A percentile compares a stretch with the other conserved stretches of the same genome.
These are phyloP conservation scores for Aspergillus ruber DNA, from an alignment of 2,329 filamentous ascomycete genomes.

Conservation along the genomic window DNA sequence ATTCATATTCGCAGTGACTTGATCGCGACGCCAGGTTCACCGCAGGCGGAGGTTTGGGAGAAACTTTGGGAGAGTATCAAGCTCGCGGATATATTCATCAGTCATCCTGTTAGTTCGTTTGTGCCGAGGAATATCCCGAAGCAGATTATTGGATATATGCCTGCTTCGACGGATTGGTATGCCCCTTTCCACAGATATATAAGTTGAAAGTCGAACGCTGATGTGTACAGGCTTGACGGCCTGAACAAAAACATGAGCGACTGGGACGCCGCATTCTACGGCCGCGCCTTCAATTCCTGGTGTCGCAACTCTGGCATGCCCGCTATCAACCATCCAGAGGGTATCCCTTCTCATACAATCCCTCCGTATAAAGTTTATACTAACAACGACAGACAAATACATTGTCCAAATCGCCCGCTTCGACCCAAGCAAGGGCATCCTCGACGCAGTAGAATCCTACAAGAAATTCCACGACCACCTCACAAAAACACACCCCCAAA, in stretches of 20 bases:
- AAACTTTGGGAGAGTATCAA: constrained; percentile 69
- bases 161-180: constrained; percentile 73
- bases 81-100: constrained; percentile 70
- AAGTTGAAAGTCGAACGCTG: background rate
- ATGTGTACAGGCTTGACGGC: constrained; percentile 57
- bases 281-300: constrained; percentile 63
- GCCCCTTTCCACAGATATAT: constrained; percentile 11
- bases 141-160: constrained; percentile 66
- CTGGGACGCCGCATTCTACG: constrained; percentile 68
- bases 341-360: constrained; percentile 9
- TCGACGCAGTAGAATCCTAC: constrained; percentile 69
- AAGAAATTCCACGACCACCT: constrained; percentile 62
- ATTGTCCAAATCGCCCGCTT: constrained; percentile 77
- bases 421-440: constrained; percentile 76
- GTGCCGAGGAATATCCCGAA: constrained; percentile 62
- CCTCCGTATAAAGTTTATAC: constrained; percentile 36
- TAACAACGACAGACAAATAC: constrained; percentile 54
- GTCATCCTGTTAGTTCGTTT: constrained; percentile 70
- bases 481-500: constrained; percentile 41
- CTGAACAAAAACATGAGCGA: constrained; percentile 67
- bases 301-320: constrained; percentile 51
- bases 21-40: constrained; percentile 54
- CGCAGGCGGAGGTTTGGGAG: constrained; percentile 67
- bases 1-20: constrained; percentile 77
- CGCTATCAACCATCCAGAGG: constrained; percentile 33